Conservation (phyloP, 2,329 filamentous ascomycete species). For the Lasiodiplodia hormozganensis region DNA sequence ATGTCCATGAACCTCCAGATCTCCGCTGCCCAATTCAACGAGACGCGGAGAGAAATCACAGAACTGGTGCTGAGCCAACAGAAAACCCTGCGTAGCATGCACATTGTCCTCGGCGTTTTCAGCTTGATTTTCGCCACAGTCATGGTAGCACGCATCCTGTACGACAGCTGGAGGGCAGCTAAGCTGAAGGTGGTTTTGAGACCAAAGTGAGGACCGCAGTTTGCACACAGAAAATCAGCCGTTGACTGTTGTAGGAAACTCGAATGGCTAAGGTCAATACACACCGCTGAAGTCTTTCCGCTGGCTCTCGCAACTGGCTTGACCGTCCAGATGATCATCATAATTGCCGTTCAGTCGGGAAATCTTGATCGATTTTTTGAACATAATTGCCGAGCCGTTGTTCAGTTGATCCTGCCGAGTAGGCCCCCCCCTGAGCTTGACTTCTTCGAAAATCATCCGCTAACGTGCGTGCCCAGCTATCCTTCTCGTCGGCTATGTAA, state of each 20-base stretch:
- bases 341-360: conserved; percentile 48
- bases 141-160: conserved; percentile 46
- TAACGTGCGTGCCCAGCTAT: conserved; percentile 55
- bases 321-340: conserved; percentile 46
- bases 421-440: conserved; percentile 32
- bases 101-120: conserved; percentile 48
- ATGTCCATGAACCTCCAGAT: conserved; percentile 13
- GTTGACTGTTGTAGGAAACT: conserved; percentile 40
- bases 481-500: conserved; percentile 71
- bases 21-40: conserved; percentile 16
- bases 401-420: conserved; percentile 49
- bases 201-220: conserved; percentile 40
- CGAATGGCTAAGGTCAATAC: conserved; percentile 45
- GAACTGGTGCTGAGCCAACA: conserved; percentile 45
- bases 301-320: conserved; percentile 48
- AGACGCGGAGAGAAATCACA: conserved; percentile 15
- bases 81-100: conserved; percentile 47
- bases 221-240: neutral
- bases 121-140: conserved; percentile 45
- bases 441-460: neutral
- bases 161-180: conserved; percentile 46
- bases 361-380: conserved; percentile 47
- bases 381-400: conserved; percentile 42
- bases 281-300: conserved; percentile 50
- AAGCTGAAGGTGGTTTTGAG: conserved; percentile 40